phyloP scores from a whole-genome alignment of 192 early-diverging fungal species.

The Backusella morwellensis region DNA sequence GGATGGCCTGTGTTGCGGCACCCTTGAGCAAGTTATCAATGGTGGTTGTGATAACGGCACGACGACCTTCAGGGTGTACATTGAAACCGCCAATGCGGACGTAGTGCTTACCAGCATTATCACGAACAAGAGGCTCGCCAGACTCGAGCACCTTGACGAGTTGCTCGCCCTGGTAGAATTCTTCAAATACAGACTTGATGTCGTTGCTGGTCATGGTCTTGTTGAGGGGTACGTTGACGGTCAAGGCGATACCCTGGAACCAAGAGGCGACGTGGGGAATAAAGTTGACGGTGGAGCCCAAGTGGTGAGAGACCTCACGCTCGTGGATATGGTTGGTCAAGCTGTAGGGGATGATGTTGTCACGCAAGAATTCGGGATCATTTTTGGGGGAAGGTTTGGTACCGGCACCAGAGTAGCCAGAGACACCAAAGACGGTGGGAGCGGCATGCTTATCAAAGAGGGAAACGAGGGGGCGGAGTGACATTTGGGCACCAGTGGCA shows the following conservation, averaged over 20 bases:
- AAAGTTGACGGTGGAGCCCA: constrained; percentile 69
- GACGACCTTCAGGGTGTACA: constrained; percentile 70
- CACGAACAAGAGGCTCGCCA: constrained; percentile 79
- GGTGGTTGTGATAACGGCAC: constrained; percentile 88
- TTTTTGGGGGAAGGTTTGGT: constrained; percentile 97
- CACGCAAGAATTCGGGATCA: constrained; percentile 78
- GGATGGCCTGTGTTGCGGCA: constrained; percentile 97
- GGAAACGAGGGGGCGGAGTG: constrained; percentile 80
- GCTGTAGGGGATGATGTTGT: constrained; percentile 92
- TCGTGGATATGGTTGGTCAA: constrained; percentile 97
- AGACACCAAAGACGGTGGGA: constrained; percentile 92
- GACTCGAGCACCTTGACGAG: constrained; percentile 75
- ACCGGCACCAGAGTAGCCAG: constrained; percentile 98
- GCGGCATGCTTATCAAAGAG: constrained; percentile 47
- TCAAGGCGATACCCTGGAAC: constrained; percentile 94
- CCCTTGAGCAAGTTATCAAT: constrained; percentile 99
- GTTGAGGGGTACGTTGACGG: constrained; percentile 83
- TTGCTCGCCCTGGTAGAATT: constrained; percentile 75
- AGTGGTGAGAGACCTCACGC: constrained; percentile 82
- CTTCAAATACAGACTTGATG: constrained; percentile 66
- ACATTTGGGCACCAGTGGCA: constrained; percentile 94
- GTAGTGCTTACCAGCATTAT: constrained; percentile 88
- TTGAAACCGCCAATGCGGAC: constrained; percentile 93
- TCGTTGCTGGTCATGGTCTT: constrained; percentile 70
- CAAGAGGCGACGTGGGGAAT: constrained; percentile 88